Percentiles rank a stretch among this genome's conserved stretches.
phyloP scores from a whole-genome alignment of 805 yeast genomes.

The Maudiozyma serrabonitensis region DNA sequence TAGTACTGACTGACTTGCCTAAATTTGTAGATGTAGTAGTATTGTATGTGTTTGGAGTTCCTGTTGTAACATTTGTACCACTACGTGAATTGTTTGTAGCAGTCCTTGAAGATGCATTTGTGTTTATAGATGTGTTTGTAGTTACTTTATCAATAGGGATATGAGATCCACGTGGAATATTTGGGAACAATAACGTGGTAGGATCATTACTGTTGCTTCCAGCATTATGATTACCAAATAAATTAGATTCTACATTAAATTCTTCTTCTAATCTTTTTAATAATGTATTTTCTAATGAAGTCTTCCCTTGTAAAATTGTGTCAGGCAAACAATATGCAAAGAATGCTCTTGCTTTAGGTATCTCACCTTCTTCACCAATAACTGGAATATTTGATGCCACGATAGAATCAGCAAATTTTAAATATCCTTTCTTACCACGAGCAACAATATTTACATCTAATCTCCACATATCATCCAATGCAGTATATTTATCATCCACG shows the following conservation, averaged over 20 bases:
- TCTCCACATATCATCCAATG: slow-evolving; percentile 35
- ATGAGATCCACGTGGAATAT: slow-evolving; percentile 9
- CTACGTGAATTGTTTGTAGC: neutral
- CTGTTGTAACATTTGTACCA: neutral
- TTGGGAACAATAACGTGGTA: slow-evolving; percentile 11
- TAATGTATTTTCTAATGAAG: slow-evolving; percentile 9
- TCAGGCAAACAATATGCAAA: slow-evolving; percentile 24
- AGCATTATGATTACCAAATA: neutral
- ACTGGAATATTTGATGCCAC: slow-evolving; percentile 25
- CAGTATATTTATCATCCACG: slow-evolving; percentile 25
- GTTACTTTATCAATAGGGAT: slow-evolving; percentile 1
- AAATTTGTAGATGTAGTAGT: no score
- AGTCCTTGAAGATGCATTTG: neutral
- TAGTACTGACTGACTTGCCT: neutral
- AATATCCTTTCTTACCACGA: slow-evolving; percentile 29
- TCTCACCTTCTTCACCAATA: slow-evolving; percentile 7
- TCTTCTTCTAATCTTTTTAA: slow-evolving; percentile 16
- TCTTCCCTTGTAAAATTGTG: slow-evolving; percentile 7
- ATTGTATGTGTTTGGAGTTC: no score
- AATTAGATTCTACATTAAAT: slow-evolving; percentile 11
- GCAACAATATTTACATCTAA: slow-evolving; percentile 31
- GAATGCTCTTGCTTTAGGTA: slow-evolving; percentile 33
- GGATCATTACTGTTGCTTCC: neutral
- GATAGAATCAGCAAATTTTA: slow-evolving; percentile 31
- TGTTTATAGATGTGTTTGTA: neutral